These are phyloP conservation scores for Kluyveromyces sp. DNA, from an alignment of 1,139 yeast species.

Conservation along the genomic window DNA sequence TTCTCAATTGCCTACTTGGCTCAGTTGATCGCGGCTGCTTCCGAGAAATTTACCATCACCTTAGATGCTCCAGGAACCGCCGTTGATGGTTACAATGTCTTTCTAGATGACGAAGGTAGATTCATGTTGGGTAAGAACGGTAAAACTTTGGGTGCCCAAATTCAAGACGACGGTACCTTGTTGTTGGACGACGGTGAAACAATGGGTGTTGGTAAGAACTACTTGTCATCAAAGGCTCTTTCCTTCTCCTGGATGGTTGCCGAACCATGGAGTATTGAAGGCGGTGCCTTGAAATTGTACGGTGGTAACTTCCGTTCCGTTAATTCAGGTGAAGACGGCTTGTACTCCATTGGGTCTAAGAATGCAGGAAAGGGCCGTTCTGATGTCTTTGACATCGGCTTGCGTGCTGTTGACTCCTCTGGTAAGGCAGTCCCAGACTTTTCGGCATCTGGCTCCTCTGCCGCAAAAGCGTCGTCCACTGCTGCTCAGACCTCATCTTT, in stretches of 20 bases:
- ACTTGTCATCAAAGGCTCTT: background rate
- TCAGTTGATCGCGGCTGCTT: background rate
- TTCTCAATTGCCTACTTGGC: background rate
- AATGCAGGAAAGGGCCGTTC: constrained; percentile 4
- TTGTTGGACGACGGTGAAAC: constrained; percentile 1
- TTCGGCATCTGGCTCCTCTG: constrained; percentile 1
- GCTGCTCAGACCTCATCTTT: background rate
- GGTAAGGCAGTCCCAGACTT: constrained; percentile 2
- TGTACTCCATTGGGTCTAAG: background rate
- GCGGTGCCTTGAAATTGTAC: constrained; percentile 1
- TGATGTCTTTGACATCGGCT: background rate
- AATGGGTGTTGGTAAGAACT: constrained; percentile 3
- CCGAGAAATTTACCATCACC: background rate
- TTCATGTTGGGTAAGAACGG: background rate
- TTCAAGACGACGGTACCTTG: constrained; percentile 4
- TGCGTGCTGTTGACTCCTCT: constrained; percentile 1
- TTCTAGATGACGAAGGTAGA: background rate
- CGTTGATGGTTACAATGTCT: constrained; percentile 1
- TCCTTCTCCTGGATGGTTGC: constrained; percentile 4
- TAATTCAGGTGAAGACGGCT: constrained; percentile 1
- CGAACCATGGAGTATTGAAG: constrained; percentile 4
- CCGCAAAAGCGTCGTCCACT: background rate
- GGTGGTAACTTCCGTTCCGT: constrained; percentile 3
- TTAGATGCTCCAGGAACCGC: constrained; percentile 2
- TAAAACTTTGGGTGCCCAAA: background rate